Evolutionary conservation across 208 protist genomes (phyloP), one percentile per base, ranked within the genome.

Genomic region (Herpetomonas samuelpessoai): DNA sequence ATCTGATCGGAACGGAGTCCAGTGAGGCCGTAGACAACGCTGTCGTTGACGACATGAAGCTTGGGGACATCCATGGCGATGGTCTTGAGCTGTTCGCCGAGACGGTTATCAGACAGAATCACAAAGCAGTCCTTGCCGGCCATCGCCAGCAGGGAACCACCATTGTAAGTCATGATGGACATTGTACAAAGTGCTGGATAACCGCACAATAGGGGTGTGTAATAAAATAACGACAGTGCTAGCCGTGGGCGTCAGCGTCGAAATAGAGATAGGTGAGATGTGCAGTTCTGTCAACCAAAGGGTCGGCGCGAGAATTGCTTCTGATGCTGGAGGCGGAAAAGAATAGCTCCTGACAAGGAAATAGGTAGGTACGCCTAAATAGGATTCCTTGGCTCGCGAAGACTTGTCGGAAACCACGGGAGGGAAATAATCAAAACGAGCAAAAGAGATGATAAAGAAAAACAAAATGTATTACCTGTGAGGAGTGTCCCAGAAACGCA

Each of bases 51-150:
- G 28, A 93, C 71, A 56, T 97, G 96, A 16, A 99, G 79, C 67
- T 99, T 99, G 21, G 92, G 85, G 29, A 98, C 93, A 67, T 99
- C 85, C 65, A 83, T 98, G 2, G 89, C 90, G 24, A 99, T 94
- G 0, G 97, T 99, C 76, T 98, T 96, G 28, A 94, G 78, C 68
- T 97, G 85, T 63, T 98, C 85, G 63, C 98, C 98, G 51, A 99
- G 95, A 39, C 98, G 89, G 53, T 88, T 90, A 81, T 99, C 98
- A 3, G 91, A 89, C 18, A 98, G 96, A 60, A 99, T 98, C 6
- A 98, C 98, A 51, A 99, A 97, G 81, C 98, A 99, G 74, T 98
- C 89, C 71, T 99, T 99, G 10, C 98, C 98, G 0, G 86, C 82
- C 98, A 99, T 99, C 21, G 96, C 97, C 68, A 99, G 52, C 48